Evolutionary conservation across 176 grass and related monocot genomes (phyloP).

Genomic region (Hordeum marinum): DNA sequence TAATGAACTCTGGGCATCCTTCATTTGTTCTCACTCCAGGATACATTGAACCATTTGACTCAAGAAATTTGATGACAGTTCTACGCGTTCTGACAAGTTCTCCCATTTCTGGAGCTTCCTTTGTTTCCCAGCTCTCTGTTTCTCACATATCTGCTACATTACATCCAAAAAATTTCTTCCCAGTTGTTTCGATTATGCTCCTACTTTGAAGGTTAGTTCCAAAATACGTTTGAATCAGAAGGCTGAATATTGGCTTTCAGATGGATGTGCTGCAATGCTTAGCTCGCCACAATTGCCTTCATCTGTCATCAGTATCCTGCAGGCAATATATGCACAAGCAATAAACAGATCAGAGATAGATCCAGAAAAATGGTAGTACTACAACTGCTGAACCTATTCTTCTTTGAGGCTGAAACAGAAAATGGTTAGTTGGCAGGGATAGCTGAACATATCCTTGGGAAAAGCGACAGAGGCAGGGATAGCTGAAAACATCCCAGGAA

Average conservation of each 20-base stretch:
- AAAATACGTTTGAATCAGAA: slow-evolving; percentile 48
- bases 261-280: slow-evolving; percentile 44
- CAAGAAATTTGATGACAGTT: background rate
- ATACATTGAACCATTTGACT: slow-evolving; percentile 21
- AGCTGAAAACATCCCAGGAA: slow-evolving; percentile 1
- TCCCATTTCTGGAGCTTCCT: slow-evolving; percentile 7
- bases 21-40: background rate
- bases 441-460: slow-evolving; percentile 5
- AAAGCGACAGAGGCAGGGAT: slow-evolving; percentile 1
- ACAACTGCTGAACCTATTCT: background rate
- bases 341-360: slow-evolving; percentile 10
- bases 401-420: background rate
- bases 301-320: slow-evolving; percentile 52
- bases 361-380: background rate
- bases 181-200: slow-evolving; percentile 24
- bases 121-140: slow-evolving; percentile 14
- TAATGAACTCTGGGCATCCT: slow-evolving; percentile 6
- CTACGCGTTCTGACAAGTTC: background rate
- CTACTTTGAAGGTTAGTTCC: slow-evolving; percentile 41
- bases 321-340: slow-evolving; percentile 10
- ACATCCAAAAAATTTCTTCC: slow-evolving; percentile 29
- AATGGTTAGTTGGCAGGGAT: slow-evolving; percentile 4
- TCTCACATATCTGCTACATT: slow-evolving; percentile 24
- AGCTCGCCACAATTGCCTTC: slow-evolving; percentile 50
- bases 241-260: slow-evolving; percentile 53